These are phyloP conservation scores for Apiotrichum mycotoxinovorans DNA, from an alignment of 1,284 basidiomycete genomes.

Conservation along the genomic window DNA sequence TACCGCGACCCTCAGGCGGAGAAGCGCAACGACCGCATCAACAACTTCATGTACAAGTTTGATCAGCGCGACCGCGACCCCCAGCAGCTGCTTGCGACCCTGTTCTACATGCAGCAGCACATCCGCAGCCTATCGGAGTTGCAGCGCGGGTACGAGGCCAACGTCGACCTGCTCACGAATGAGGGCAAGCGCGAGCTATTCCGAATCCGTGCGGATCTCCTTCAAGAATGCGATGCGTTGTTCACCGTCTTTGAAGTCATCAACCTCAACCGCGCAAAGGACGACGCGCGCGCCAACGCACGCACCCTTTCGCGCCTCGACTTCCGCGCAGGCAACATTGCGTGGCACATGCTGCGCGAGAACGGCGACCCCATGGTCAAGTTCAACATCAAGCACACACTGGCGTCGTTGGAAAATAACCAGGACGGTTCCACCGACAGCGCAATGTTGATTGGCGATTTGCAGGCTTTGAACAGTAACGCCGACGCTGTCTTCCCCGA, in stretches of 20 bases:
- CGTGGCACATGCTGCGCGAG: slow-evolving; percentile 85
- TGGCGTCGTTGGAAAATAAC: slow-evolving; percentile 80
- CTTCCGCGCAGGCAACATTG: slow-evolving; percentile 79
- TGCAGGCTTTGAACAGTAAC: slow-evolving; percentile 81
- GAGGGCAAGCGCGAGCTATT: slow-evolving; percentile 60
- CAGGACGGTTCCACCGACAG: slow-evolving; percentile 86
- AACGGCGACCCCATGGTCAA: slow-evolving; percentile 76
- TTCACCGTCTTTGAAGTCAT: slow-evolving; percentile 87
- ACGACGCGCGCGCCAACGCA: slow-evolving; percentile 67
- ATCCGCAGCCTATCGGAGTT: slow-evolving; percentile 61
- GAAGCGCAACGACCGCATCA: slow-evolving; percentile 68
- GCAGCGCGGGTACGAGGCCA: slow-evolving; percentile 58
- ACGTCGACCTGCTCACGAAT: slow-evolving; percentile 53
- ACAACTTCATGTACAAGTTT: slow-evolving; percentile 82
- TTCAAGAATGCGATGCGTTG: slow-evolving; percentile 73
- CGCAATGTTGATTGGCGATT: slow-evolving; percentile 69
- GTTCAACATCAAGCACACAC: slow-evolving; percentile 72
- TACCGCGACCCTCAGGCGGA: slow-evolving; percentile 84
- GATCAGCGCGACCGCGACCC: slow-evolving; percentile 75
- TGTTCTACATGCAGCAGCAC: slow-evolving; percentile 69
- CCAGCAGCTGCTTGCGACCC: slow-evolving; percentile 63
- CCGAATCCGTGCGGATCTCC: slow-evolving; percentile 66
- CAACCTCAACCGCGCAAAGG: slow-evolving; percentile 64
- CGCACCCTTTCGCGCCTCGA: slow-evolving; percentile 74
- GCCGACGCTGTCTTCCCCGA: slow-evolving; percentile 82